Base-by-base conservation (phyloP, 164 flowering plant species). In the Nymphaea colorata region DNA sequence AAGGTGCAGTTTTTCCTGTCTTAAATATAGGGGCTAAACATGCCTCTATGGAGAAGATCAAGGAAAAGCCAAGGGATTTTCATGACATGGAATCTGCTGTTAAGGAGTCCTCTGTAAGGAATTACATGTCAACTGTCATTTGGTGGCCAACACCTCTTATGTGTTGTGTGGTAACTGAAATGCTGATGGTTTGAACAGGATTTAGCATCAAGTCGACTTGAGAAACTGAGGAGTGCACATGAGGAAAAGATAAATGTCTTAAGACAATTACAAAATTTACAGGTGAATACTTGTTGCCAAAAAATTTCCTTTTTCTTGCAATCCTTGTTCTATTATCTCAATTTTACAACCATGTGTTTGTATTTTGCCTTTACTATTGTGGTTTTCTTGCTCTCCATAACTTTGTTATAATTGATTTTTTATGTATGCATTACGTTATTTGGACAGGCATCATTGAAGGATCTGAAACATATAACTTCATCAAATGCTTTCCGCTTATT, bases 21-120 rank as follows among this genome's bases (percentile, higher is more conserved):
- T 76, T 87, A 63, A 88, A 78, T 74, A n/a, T 81, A 45, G 85
- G 84, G 8, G 82, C 67, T 76, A 88, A 79, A 71, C 85, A 70
- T 67, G 75, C 66, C 63, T 67, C 79, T 71, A 79, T 75, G 68
- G 96, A 90, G 61, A 87, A 75, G 77, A 67, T 73, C 57, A 83
- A 77, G 69, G 92, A 91, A 72, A 91, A 81, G 70, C 85, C 84
- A 64, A 87, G 82, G 67, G 88, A 90, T 73, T 61, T 87, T 77
- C 90, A 83, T 66, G 96, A 85, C 47, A 79, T 90, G 90, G 97
- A 90, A 75, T 78, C 85, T 51, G 45, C 78, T 61, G 80, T 90
- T 47, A 87, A 83, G 80, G 93, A 86, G 72, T 77, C 86, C 47
- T 55, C 71, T 90, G 99, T 89, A 83, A 76, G 67, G 63, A 44